Conservation (phyloP, 1,284 basidiomycete genomes). For the Cutaneotrichosporon cyanovorans region DNA sequence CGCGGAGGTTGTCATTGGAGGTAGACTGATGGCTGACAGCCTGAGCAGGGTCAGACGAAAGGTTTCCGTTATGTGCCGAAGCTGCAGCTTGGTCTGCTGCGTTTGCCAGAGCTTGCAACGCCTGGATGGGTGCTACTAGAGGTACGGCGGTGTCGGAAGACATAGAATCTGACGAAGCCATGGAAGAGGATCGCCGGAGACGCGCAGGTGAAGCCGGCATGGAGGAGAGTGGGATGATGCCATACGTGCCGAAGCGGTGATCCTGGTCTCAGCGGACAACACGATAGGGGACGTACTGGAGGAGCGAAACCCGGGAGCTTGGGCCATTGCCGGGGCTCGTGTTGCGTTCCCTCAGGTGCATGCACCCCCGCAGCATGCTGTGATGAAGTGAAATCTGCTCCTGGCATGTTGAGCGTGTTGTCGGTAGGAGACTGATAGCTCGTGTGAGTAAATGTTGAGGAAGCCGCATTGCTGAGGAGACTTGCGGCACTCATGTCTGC, state of each 20-base stretch:
- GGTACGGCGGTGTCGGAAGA: slow-evolving; percentile 56
- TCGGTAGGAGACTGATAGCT: no score
- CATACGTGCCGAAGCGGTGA: slow-evolving; percentile 83
- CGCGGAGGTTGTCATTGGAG: not conserved
- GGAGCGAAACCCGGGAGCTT: slow-evolving; percentile 81
- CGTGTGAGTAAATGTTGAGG: no score
- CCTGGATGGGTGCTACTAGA: slow-evolving; percentile 83
- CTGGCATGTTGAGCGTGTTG: no score
- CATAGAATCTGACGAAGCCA: slow-evolving; percentile 72
- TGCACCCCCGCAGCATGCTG: no score
- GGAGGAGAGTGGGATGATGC: slow-evolving; percentile 55
- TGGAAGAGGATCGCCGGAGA: slow-evolving; percentile 28
- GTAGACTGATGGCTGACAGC: not conserved
- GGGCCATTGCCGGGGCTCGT: slow-evolving; percentile 53
- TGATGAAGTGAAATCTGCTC: no score
- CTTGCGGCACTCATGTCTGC: no score
- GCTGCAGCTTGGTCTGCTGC: slow-evolving; percentile 80
- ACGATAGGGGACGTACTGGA: slow-evolving; percentile 52
- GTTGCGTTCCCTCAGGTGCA: not conserved
- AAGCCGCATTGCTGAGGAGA: no score
- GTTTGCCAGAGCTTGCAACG: slow-evolving; percentile 82
- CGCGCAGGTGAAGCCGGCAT: slow-evolving; percentile 56
- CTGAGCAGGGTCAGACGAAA: no score
- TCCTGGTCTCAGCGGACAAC: slow-evolving; percentile 50
- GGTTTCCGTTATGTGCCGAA: slow-evolving; percentile 19